phyloP scores from a whole-genome alignment of 257 asterid species.

The Nicotiana attenuata region DNA sequence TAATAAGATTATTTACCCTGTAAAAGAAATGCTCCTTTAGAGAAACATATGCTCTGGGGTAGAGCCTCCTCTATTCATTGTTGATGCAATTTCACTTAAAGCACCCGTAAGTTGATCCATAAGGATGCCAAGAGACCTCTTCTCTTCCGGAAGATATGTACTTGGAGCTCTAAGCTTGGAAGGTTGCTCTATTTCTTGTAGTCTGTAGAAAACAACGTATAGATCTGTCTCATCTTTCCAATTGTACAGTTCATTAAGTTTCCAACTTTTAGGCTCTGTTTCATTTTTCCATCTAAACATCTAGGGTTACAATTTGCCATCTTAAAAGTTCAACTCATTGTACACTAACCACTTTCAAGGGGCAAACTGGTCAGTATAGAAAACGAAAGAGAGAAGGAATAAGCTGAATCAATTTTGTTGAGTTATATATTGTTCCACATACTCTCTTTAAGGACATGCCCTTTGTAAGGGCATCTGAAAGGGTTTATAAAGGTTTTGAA shows the following conservation, averaged over 20 bases:
- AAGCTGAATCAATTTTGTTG: not conserved
- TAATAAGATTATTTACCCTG: too few species aligned
- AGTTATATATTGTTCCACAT: not conserved
- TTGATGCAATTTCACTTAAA: not conserved
- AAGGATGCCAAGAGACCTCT: not conserved
- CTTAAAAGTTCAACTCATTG: not conserved
- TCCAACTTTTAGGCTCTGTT: not conserved
- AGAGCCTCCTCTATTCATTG: not conserved
- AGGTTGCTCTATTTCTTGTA: not conserved
- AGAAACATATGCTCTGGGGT: not conserved
- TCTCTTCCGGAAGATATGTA: not conserved
- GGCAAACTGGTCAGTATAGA: not conserved
- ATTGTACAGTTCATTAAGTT: not conserved
- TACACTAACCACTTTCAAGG: not conserved
- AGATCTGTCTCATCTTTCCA: constrained; percentile 1
- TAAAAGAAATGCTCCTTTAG: not conserved
- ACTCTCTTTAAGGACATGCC: not conserved
- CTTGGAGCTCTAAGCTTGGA: constrained; percentile 4
- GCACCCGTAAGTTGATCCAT: not conserved
- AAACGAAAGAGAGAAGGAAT: not conserved
- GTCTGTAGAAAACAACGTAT: not conserved
- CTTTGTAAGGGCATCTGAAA: not conserved
- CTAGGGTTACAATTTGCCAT: not conserved
- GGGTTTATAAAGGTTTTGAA: not conserved
- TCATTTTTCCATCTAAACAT: not conserved